Conservation (phyloP, 495 filamentous ascomycete genomes). For the Penicillium diatomitis region DNA sequence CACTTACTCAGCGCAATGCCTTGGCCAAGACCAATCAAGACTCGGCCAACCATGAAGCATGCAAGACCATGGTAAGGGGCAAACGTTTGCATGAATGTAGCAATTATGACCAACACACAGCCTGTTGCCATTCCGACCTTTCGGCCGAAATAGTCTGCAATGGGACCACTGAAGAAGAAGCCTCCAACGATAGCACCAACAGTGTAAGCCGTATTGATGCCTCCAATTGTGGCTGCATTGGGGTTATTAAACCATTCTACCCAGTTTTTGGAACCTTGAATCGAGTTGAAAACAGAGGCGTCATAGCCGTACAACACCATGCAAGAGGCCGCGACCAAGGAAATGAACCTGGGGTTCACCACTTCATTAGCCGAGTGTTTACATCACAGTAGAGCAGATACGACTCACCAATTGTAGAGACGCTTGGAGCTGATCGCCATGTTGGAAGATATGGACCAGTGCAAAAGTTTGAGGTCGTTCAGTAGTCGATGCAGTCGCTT, state of each 20-base stretch:
- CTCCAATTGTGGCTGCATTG: slow-evolving; percentile 41
- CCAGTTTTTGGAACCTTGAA: slow-evolving; percentile 52
- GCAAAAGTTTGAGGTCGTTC: neutral
- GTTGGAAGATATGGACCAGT: neutral
- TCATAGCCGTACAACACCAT: slow-evolving; percentile 63
- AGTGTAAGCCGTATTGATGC: slow-evolving; percentile 54
- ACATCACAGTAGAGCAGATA: neutral
- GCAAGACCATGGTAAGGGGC: slow-evolving; percentile 45
- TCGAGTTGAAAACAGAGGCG: slow-evolving; percentile 56
- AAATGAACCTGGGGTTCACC: slow-evolving; percentile 42
- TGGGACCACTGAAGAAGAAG: slow-evolving; percentile 49
- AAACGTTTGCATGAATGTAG: slow-evolving; percentile 56
- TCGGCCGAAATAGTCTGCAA: slow-evolving; percentile 49
- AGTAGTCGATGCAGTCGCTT: neutral
- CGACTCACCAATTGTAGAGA: slow-evolving; percentile 29
- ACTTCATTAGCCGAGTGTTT: neutral
- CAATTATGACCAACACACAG: slow-evolving; percentile 47
- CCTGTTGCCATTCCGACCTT: slow-evolving; percentile 49
- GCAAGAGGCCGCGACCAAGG: slow-evolving; percentile 52
- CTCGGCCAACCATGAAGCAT: slow-evolving; percentile 52
- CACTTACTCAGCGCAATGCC: slow-evolving; percentile 53
- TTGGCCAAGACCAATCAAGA: slow-evolving; percentile 56
- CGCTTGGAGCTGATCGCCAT: slow-evolving; percentile 24
- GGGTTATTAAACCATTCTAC: slow-evolving; percentile 47
- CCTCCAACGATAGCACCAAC: slow-evolving; percentile 55